Conservation (phyloP, 768 basidiomycete species). For the Myochromella boudieri region DNA sequence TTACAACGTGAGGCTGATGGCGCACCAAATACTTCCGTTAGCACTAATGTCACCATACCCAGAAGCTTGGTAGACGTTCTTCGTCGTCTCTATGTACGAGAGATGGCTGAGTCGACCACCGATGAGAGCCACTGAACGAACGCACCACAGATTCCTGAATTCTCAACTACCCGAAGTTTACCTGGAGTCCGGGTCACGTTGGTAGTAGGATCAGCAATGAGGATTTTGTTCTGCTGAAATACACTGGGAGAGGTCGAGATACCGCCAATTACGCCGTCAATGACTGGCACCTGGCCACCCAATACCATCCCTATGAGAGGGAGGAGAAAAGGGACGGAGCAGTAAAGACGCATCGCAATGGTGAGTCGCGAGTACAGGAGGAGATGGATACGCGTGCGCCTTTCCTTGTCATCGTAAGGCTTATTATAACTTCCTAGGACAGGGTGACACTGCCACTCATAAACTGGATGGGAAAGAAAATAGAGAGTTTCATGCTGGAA, state of each 20-base stretch:
- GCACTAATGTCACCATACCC: conserved; percentile 62
- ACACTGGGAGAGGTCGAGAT: conserved; percentile 25
- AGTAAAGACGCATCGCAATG: not conserved
- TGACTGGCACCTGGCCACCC: conserved; percentile 44
- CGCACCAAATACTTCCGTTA: conserved; percentile 55
- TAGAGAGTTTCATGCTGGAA: no score
- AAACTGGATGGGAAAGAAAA: no score
- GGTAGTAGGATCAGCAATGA: conserved; percentile 14
- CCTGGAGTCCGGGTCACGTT: conserved; percentile 41
- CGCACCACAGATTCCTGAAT: conserved; percentile 60
- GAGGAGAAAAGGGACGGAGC: not conserved
- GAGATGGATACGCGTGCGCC: no score
- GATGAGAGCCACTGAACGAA: not conserved
- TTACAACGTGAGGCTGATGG: not conserved
- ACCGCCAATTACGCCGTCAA: conserved; percentile 53
- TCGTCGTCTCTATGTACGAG: conserved; percentile 51
- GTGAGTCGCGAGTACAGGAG: no score
- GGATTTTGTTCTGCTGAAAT: conserved; percentile 13
- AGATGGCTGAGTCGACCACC: not conserved
- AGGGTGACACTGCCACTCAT: no score
- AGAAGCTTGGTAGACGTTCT: conserved; percentile 58
- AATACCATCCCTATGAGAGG: conserved; percentile 11
- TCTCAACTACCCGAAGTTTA: conserved; percentile 54
- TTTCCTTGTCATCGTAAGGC: no score
- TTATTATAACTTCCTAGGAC: no score